Evolutionary conservation across 2,329 filamentous ascomycete genomes (phyloP), one percentile per base, ranked within the genome.

Genomic region (Fusarium sacchari): DNA sequence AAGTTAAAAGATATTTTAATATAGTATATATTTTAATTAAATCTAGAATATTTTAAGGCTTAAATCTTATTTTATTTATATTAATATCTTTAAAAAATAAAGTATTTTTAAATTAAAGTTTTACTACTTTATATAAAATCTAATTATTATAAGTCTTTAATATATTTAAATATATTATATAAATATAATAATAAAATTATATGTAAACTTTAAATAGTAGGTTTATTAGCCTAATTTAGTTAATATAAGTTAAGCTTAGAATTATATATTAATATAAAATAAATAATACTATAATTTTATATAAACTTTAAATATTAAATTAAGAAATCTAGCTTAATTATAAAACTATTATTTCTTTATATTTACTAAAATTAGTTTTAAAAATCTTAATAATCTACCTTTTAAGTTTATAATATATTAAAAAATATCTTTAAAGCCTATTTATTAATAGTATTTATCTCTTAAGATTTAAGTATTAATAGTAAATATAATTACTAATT

Each of bases 381-480:
- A 20, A 2, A 7, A n/a, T 7, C 20, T 53, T 53, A 34, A 34
- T 20, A 39, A 10, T 5, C 2, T 13, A 2, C 24, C 14, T 18
- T 14, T 13, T 20, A 7, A 13, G 34, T 14, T 50, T 5, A 15
- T 11, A 4, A 12, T 14, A 15, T 3, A 3, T 22, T 14, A 15
- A 3, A 32, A 2, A 22, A 6, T 2, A n/a, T 13, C 7, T 12
- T 2, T 13, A 4, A 24, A 6, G 20, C n/a, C 8, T 9, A 30
- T n/a, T 28, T 3, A 4, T 7, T 14, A 32, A 17, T 1, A 5
- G 5, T 7, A 3, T 26, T 9, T 13, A 4, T 26, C 11, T 26
- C 0, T 5, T 15, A 14, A 24, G 14, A 7, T 44, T 11, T 13
- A 5, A 18, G 15, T 5, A 24, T 22, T 1, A 22, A 1, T 20